These are phyloP conservation scores for Aspergillus homomorphus DNA, from an alignment of 495 filamentous ascomycete species.

Conservation along the genomic window DNA sequence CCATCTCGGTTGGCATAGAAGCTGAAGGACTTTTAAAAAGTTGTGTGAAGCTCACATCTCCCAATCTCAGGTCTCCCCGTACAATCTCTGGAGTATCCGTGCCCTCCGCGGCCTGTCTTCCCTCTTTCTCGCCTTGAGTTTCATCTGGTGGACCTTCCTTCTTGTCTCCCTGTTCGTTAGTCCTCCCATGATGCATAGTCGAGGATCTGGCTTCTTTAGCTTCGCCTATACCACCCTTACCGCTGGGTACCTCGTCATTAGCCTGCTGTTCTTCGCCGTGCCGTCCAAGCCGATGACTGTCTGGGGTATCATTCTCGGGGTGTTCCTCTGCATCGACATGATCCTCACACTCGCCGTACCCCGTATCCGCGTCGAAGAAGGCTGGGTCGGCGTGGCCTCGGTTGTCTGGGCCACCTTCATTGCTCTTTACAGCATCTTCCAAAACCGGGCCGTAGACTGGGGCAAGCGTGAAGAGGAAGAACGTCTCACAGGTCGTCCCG, in stretches of 20 bases:
- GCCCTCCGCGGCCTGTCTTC: slow-evolving; percentile 70
- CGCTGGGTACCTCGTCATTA: slow-evolving; percentile 65
- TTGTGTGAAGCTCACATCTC: neutral
- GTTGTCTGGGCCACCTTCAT: slow-evolving; percentile 74
- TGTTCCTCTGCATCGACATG: slow-evolving; percentile 75
- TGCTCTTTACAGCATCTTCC: slow-evolving; percentile 57
- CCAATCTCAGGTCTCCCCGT: slow-evolving; percentile 73
- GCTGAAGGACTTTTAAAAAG: neutral
- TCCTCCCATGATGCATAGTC: slow-evolving; percentile 76
- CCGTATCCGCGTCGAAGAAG: slow-evolving; percentile 74
- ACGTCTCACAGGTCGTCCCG: slow-evolving; percentile 82
- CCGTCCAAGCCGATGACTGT: slow-evolving; percentile 75
- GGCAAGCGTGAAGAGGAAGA: slow-evolving; percentile 92
- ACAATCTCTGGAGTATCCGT: slow-evolving; percentile 90
- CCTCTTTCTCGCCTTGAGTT: slow-evolving; percentile 66
- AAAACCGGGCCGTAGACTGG: slow-evolving; percentile 76
- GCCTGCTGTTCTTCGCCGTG: slow-evolving; percentile 81
- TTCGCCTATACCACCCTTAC: slow-evolving; percentile 77
- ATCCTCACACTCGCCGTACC: slow-evolving; percentile 72
- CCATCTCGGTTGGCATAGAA: neutral
- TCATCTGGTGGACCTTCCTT: slow-evolving; percentile 88
- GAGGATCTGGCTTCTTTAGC: slow-evolving; percentile 86
- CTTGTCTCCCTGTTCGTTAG: slow-evolving; percentile 85
- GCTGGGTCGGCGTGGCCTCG: slow-evolving; percentile 83
- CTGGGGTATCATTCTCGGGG: slow-evolving; percentile 59